A percentile compares a stretch with the other conserved stretches of the same genome.
phyloP scores from a whole-genome alignment of 2,329 filamentous ascomycete genomes.

The Talaromyces sp. region DNA sequence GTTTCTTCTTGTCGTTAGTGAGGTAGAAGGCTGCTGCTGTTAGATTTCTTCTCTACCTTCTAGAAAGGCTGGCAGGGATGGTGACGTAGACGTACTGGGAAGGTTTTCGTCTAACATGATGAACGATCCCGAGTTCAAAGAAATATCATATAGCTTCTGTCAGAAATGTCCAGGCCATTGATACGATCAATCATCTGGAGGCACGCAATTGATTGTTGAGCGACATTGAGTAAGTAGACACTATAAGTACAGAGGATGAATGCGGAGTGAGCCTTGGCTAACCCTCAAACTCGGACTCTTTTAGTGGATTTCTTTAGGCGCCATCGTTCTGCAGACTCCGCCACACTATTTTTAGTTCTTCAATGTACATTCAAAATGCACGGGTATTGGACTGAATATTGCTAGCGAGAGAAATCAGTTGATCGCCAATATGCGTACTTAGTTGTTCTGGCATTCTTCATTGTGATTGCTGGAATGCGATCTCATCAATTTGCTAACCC shows the following conservation, averaged over 20 bases:
- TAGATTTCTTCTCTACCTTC: background rate
- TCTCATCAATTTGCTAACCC: background rate
- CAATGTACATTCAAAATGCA: background rate
- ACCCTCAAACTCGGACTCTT: background rate
- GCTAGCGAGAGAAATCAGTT: background rate
- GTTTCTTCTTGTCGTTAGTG: conserved; percentile 49
- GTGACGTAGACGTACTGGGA: conserved; percentile 50
- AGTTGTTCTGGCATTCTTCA: background rate
- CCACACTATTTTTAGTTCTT: conserved; percentile 8
- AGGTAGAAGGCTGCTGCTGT: conserved; percentile 46
- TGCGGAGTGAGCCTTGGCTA: conserved; percentile 4
- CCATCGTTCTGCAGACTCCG: conserved; percentile 10
- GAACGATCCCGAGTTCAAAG: background rate
- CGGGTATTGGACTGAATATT: background rate
- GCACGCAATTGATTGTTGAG: background rate
- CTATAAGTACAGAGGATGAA: background rate
- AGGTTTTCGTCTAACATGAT: conserved; percentile 85
- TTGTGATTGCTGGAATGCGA: background rate
- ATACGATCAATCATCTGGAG: background rate
- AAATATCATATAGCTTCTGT: background rate
- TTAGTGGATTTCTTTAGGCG: background rate
- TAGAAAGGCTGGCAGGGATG: background rate
- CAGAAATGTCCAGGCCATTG: background rate
- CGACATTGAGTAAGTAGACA: background rate
- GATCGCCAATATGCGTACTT: background rate